Base-by-base conservation (phyloP, 2,329 filamentous ascomycete genomes). In the Simplicillium sp. region DNA sequence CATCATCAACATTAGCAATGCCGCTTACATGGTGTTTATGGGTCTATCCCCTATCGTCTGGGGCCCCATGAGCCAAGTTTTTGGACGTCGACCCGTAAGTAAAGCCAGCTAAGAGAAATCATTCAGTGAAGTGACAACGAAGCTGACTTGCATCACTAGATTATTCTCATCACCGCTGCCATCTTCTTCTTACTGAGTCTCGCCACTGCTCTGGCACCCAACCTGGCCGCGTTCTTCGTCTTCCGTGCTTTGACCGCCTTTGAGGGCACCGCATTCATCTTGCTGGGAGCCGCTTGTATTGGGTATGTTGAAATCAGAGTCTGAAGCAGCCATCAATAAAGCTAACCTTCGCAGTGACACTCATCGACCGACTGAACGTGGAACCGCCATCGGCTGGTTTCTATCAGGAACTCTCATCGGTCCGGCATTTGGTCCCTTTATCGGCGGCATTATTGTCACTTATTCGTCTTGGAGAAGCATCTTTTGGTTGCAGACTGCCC, bases 361-460 rank as follows among this genome's bases (percentile, higher is more conserved):
- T 29, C 82, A 80, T 49, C 71, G 75, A 2, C 77, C 78, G 3
- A 79, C 76, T 0, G 79, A 84, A 47, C 73, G 85, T 18, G 84
- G 77, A 3, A 87, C 81, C 3, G 84, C 82, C 2, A 71, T 86
- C 11, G 78, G 81, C 1, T 88, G 80, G 79, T 87, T 87, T 51
- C 57, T 87, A 32, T 77, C 72, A 0, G 83, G 83, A 0, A 85
- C 80, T 0, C 64, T 88, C 0, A 76, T 87, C 36, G 84, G 84
- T 0, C 84, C 84, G 7, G 80, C 78, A 1, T 68, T 84, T 52
- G 82, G 84, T 0, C 75, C 77, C 1, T 84, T 87, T 50, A 66
- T 88, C 9, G 77, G 84, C 41, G 85, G 84, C 17, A 78, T 87
- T 35, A 85, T 90, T 38, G 82, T 88, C 13, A 88, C 83, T 0